Evolutionary conservation across 352 stramenopile genomes (phyloP), one percentile per base, ranked within the genome.

Genomic region (Pythium periplocum): DNA sequence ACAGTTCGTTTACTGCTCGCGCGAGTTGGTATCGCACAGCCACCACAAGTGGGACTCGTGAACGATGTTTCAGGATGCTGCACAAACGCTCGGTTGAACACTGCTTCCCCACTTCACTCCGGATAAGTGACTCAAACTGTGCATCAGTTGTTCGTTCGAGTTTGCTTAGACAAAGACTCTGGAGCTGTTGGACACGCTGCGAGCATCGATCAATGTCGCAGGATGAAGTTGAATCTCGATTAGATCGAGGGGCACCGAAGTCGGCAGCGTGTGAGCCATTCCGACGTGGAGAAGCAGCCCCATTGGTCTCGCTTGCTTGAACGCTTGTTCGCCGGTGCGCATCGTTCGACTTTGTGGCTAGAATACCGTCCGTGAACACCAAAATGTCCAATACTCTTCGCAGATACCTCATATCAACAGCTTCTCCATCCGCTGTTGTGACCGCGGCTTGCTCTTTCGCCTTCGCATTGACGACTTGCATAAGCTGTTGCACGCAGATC

Each of bases 1-100:
- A 49, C 4, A 94, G 42, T 45, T 91, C 82, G 49, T 94, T 86
- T n/a, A 94, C 84, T 3, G 78, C 84, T 6, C 80, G 81, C 4
- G 74, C 75, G 26, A 92, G 62, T 33, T 94, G 78, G 49, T 91
- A 91, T n/a, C 82, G 74, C 30, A 94, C 77, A 3, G 84, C 81
- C 1, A 86, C 73, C 48, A 89, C 78, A 3, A 94, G 57, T 6
- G 84, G 81, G 0, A 72, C 74, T 40, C 75, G 64, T 0, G 82
- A 90, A 17, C 84, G 71, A 50, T 83, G 57, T 11, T 60, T 66
- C 36, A 92, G 44, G 31, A 94, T 70, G n/a, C 71, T 69, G 31
- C 77, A 86, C 6, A 94, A 57, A 9, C 78, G 62, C 40, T 79
- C 64, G 0, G 84, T 94, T 0, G 82, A 87, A 41, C 81, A 94